These are phyloP conservation scores for Thelonectria blattea DNA, from an alignment of 2,329 filamentous ascomycete species.

Conservation along the genomic window DNA sequence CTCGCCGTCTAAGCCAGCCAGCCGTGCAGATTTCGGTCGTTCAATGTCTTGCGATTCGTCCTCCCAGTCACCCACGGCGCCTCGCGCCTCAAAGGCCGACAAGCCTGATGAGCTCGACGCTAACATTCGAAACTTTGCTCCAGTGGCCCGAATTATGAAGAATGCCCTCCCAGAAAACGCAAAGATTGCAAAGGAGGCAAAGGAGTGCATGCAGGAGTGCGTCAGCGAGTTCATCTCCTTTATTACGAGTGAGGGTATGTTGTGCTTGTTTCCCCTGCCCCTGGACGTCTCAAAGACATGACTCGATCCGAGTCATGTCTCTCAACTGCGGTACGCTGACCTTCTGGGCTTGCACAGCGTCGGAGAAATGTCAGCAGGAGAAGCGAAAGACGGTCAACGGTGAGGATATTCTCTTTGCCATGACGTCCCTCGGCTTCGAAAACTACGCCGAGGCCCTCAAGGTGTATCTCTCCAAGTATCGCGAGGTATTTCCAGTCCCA, in stretches of 20 bases:
- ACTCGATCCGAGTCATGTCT: slow-evolving; percentile 25
- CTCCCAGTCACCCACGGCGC: slow-evolving; percentile 57
- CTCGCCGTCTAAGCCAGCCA: slow-evolving; percentile 39
- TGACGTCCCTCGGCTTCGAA: slow-evolving; percentile 98
- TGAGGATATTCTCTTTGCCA: slow-evolving; percentile 97
- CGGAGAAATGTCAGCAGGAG: slow-evolving; percentile 98
- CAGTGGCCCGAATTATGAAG: slow-evolving; percentile 99
- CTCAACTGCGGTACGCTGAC: slow-evolving; percentile 31
- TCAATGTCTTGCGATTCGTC: slow-evolving; percentile 66
- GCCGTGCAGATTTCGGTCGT: slow-evolving; percentile 46
- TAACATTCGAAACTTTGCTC: slow-evolving; percentile 92
- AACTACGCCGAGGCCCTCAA: slow-evolving; percentile 98
- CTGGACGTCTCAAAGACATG: slow-evolving; percentile 20
- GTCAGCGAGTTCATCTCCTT: slow-evolving; percentile 99
- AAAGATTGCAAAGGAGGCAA: slow-evolving; percentile 98
- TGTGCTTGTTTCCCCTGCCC: not conserved
- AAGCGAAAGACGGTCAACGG: slow-evolving; percentile 99
- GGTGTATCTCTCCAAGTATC: slow-evolving; percentile 96
- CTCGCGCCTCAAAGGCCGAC: slow-evolving; percentile 54
- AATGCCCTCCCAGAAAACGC: slow-evolving; percentile 95
- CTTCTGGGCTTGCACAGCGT: slow-evolving; percentile 64
- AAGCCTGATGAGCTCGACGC: slow-evolving; percentile 71
- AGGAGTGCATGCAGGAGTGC: slow-evolving; percentile 99
- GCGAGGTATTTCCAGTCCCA: slow-evolving; percentile 75
- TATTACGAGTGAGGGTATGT: slow-evolving; percentile 96